Percentiles rank a stretch among this genome's conserved stretches.
Conservation (phyloP, 352 stramenopile genomes). For the Phytophthora foliorum region DNA sequence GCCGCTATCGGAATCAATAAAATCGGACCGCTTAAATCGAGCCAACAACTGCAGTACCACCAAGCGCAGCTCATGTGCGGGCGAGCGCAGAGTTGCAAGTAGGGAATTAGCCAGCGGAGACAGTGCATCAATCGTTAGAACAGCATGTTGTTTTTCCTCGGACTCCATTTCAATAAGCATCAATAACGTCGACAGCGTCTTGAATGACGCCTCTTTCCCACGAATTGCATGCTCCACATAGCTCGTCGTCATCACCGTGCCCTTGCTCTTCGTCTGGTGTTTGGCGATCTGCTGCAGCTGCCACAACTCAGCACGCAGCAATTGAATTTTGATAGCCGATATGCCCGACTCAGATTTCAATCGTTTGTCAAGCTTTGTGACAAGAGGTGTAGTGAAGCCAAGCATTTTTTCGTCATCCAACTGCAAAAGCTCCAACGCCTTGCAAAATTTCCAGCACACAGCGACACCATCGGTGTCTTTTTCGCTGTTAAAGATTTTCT, state of each 20-base stretch:
- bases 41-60: constrained; percentile 77
- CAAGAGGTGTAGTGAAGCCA: constrained; percentile 51
- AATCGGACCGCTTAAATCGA: constrained; percentile 60
- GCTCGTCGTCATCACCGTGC: constrained; percentile 26
- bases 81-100: constrained; percentile 70
- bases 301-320: constrained; percentile 73
- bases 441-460: constrained; percentile 81
- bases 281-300: constrained; percentile 70
- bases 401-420: constrained; percentile 51
- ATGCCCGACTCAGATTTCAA: constrained; percentile 13
- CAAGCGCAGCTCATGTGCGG: constrained; percentile 69
- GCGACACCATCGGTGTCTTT: constrained; percentile 39
- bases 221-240: constrained; percentile 49
- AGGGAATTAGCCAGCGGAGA: constrained; percentile 50
- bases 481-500: constrained; percentile 23
- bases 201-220: constrained; percentile 60
- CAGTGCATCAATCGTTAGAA: constrained; percentile 55
- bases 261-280: constrained; percentile 35
- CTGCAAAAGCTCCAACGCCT: constrained; percentile 61
- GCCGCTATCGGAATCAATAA: constrained; percentile 55
- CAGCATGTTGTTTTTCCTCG: constrained; percentile 47
- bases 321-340: constrained; percentile 20
- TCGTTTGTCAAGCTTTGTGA: constrained; percentile 47
- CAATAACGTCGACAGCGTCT: constrained; percentile 68
- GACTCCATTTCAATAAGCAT: constrained; percentile 75